Conservation (phyloP, 257 asterid species). For the Nicotiana attenuata region DNA sequence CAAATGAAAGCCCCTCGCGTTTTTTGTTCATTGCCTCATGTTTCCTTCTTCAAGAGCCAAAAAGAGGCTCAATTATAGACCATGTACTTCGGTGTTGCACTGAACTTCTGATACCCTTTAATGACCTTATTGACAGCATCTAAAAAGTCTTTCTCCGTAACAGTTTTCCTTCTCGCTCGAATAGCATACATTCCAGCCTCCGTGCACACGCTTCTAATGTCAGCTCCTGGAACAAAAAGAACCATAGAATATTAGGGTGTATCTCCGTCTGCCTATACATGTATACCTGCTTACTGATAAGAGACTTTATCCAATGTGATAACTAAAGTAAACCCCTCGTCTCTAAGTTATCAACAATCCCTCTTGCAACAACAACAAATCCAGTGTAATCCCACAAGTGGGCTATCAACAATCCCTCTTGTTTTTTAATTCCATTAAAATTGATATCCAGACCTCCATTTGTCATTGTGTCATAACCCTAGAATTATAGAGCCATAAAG, state of each 20-base stretch:
- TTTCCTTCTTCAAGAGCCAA: neutral
- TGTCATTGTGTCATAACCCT: neutral
- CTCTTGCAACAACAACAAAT: neutral
- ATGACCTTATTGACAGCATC: conserved; percentile 96
- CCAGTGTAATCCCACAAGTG: no score
- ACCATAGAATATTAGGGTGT: neutral
- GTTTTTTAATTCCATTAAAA: no score
- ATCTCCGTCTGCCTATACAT: neutral
- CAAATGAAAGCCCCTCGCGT: neutral
- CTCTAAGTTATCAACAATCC: neutral
- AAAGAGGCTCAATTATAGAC: conserved; percentile 43
- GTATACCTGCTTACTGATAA: neutral
- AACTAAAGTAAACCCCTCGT: neutral
- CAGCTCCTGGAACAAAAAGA: conserved; percentile 54
- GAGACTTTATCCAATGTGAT: neutral
- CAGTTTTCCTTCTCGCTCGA: conserved; percentile 84
- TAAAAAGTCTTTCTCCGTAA: conserved; percentile 86
- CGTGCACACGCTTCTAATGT: conserved; percentile 87
- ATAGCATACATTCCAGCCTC: conserved; percentile 97
- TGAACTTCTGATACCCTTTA: conserved; percentile 94
- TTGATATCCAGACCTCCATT: neutral
- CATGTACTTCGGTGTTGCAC: conserved; percentile 95
- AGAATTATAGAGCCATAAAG: neutral
- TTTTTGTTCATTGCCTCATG: neutral
- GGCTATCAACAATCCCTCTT: no score